Base-by-base conservation (phyloP, 2,329 filamentous ascomycete genomes). In the Fusarium protoensiforme region DNA sequence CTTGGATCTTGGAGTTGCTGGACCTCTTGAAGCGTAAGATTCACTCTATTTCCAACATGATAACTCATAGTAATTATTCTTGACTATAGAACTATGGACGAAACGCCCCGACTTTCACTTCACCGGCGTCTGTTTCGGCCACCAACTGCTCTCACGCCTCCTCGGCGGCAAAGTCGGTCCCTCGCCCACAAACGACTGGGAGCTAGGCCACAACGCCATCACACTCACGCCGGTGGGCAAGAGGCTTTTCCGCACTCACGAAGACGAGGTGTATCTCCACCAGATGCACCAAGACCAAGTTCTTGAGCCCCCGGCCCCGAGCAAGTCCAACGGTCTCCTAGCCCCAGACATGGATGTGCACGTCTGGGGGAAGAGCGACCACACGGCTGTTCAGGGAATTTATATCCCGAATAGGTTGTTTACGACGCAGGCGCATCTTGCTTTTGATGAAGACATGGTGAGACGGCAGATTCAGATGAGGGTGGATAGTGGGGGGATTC, bases 201-300 rank as follows among this genome's bases (percentile, higher is more conserved):
- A 96, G 79, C 84, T 92, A 11, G 89, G 91, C 33, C 93, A 95
- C 33, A 88, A 87, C 67, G 84, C 88, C 24, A 87, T 96, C 51
- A 81, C 90, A 56, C 84, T 96, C 77, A 92, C 89, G 6, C 84
- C 86, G 27, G 86, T 88, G 72, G 94, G 94, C 16, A 91, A 91
- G 80, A 86, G 91, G 62, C 78, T 96, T 6, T 95, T 96, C 81
- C 88, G 89, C 38, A 85, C 87, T 58, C 86, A 91, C 18, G 75
- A 79, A 11, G 48, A 75, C 27, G 53, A 75, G 7, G 73, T 93
- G 83, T 85, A 86, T 27, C 86, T 96, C 24, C 92, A 94, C 79
- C 93, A 96, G 82, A 95, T 96, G 92, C 93, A 96, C 80, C 89
- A 89, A 71, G 94, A 96, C 78, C 89, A 93, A 27, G 91, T 95